Percentiles rank a stretch among this genome's conserved stretches.
phyloP scores from a whole-genome alignment of 345 rosid genomes.

The Hibiscus syriacus region DNA sequence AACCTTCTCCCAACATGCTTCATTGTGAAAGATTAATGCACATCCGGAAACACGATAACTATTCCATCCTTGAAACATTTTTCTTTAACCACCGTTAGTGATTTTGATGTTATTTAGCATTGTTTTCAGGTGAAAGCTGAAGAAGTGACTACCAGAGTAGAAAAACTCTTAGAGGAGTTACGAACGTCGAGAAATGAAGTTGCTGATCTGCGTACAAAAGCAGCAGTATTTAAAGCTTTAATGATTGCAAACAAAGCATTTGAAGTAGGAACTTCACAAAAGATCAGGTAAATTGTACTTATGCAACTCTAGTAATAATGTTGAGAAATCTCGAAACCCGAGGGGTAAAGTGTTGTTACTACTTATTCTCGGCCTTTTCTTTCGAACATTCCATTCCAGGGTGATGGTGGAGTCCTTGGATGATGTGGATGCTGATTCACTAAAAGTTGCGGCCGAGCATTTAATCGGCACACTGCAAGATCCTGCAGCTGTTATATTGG shows the following conservation, averaged over 20 bases:
- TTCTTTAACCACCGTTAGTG: not conserved
- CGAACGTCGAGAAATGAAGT: slow-evolving; percentile 62
- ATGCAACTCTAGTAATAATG: not conserved
- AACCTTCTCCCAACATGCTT: not conserved
- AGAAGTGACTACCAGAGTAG: slow-evolving; percentile 75
- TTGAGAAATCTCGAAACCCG: not conserved
- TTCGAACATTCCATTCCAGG: slow-evolving; percentile 30
- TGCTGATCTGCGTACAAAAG: slow-evolving; percentile 63
- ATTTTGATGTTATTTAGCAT: slow-evolving; percentile 2
- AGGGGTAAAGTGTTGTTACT: not conserved
- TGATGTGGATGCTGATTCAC: no score
- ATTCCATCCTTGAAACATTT: not conserved
- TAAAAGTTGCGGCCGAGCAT: no score
- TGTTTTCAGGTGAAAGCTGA: slow-evolving; percentile 79
- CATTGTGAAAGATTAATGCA: not conserved
- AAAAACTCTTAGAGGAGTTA: slow-evolving; percentile 71
- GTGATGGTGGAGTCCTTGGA: slow-evolving; percentile 80
- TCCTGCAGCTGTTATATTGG: slow-evolving; percentile 74
- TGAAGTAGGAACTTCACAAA: slow-evolving; percentile 48
- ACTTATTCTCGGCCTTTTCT: not conserved
- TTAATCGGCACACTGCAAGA: slow-evolving; percentile 58
- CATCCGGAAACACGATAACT: not conserved
- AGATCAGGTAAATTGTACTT: slow-evolving; percentile 37
- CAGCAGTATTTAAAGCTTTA: slow-evolving; percentile 74
- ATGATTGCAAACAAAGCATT: slow-evolving; percentile 54